Conservation (phyloP, 2,329 filamentous ascomycete genomes). For the Alternaria brassicicola region DNA sequence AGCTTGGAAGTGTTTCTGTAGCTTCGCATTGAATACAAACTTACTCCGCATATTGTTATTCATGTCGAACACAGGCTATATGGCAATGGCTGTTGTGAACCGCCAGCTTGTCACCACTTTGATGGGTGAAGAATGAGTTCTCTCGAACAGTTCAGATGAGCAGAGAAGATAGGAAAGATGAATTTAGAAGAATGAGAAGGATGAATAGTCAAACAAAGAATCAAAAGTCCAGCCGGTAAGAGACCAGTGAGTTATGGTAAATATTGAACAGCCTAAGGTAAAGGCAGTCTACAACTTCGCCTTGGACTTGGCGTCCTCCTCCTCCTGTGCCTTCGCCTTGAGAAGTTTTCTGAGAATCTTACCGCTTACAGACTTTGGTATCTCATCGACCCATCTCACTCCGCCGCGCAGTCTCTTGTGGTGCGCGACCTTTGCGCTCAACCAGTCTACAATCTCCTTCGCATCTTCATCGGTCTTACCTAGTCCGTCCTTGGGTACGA, state of each 20-base stretch:
- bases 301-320: constrained; percentile 47
- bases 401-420: constrained; percentile 57
- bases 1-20: neutral
- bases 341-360: constrained; percentile 56
- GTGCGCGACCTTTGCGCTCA: constrained; percentile 52
- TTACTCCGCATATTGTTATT: neutral
- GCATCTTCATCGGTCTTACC: constrained; percentile 41
- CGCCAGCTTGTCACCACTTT: neutral
- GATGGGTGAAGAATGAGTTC: neutral
- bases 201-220: neutral
- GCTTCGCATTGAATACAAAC: neutral
- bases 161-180: neutral
- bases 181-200: neutral
- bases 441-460: constrained; percentile 52
- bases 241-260: neutral
- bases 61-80: neutral
- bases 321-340: constrained; percentile 52
- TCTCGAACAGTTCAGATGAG: neutral
- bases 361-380: constrained; percentile 55
- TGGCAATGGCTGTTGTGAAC: neutral
- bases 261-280: neutral
- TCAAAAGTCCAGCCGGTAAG: neutral
- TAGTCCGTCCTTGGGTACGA: constrained; percentile 43
- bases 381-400: constrained; percentile 54
- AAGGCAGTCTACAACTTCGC: constrained; percentile 50